phyloP scores from a whole-genome alignment of 768 basidiomycete genomes.

The Serendipita vermifera region DNA sequence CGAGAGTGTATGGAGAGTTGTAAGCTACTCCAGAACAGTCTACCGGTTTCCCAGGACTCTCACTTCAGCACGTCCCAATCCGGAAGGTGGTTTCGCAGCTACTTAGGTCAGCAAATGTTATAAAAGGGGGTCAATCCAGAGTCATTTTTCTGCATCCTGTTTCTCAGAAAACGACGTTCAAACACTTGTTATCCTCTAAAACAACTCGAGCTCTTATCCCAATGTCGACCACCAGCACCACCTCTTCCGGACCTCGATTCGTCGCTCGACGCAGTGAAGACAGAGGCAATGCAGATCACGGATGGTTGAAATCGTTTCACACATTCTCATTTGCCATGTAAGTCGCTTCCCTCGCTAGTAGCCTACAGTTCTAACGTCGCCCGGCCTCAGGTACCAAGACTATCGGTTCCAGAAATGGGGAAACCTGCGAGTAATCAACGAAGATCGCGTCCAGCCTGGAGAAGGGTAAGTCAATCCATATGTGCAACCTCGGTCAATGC shows the following conservation, averaged over 20 bases:
- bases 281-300: conserved; percentile 64
- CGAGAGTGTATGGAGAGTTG: no score
- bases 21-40: no score
- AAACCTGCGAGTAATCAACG: conserved; percentile 77
- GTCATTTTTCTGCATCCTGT: background rate
- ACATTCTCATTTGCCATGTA: conserved; percentile 66
- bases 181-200: no score
- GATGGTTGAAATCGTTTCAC: conserved; percentile 80
- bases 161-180: background rate
- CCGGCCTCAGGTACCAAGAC: conserved; percentile 44
- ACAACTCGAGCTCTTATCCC: background rate
- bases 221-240: background rate
- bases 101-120: no score
- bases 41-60: no score
- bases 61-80: no score
- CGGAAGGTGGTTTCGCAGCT: no score
- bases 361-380: background rate
- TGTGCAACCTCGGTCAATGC: background rate
- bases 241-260: conserved; percentile 24
- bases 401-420: conserved; percentile 48
- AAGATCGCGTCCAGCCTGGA: conserved; percentile 59
- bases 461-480: conserved; percentile 3
- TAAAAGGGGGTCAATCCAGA: background rate
- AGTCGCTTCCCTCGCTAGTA: no score
- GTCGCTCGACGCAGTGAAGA: conserved; percentile 44